Evolutionary conservation across 2,329 filamentous ascomycete species (phyloP), one percentile per base, ranked within the genome.

Genomic region (Madurella mycetomatis): DNA sequence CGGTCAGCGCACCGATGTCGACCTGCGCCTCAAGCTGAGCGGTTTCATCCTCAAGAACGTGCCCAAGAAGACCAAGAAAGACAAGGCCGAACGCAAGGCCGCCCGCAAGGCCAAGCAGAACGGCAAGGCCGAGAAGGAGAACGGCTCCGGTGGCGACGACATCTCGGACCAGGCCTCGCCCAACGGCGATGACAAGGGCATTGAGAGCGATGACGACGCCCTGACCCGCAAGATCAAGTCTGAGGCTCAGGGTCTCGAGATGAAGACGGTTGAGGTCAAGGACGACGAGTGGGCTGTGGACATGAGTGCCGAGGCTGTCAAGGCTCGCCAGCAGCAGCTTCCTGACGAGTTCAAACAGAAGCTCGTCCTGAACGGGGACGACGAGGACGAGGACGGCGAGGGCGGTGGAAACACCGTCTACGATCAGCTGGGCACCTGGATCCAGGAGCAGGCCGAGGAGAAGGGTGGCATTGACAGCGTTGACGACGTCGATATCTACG

Each of bases 21-120:
- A 97, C 67, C 80, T 92, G 62, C 90, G 92, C 69, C 85, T 95
- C 72, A 99, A 99, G 82, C 86, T 99, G 62, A 95, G 89, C 73
- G 89, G 90, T 60, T 99, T 96, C 80, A 96, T 99, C 71, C 77
- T 97, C 71, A 97, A 97, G 83, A 95, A 94, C 71, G 86, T 90
- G 72, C 87, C 90, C 65, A 85, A 84, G 75, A 95, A 95, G 79
- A 90, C 90, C 74, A 96, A 96, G 83, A 96, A 95, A 76, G 90
- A 96, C 80, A 97, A 96, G 81, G 87, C 90, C 53, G 89, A 85
- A 70, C 82, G 88, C 73, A 95, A 94, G 79, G 94, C 94, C 72
- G 88, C 90, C 67, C 90, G 91, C 70, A 91, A 88, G 73, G 91
- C 92, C 64, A 92, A 90, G 78, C 88, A 90, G 73, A 85, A 84